Percentiles rank a stretch among this genome's conserved stretches.
Conservation (phyloP, 106 monocot genomes). For the Dioscorea alata region DNA sequence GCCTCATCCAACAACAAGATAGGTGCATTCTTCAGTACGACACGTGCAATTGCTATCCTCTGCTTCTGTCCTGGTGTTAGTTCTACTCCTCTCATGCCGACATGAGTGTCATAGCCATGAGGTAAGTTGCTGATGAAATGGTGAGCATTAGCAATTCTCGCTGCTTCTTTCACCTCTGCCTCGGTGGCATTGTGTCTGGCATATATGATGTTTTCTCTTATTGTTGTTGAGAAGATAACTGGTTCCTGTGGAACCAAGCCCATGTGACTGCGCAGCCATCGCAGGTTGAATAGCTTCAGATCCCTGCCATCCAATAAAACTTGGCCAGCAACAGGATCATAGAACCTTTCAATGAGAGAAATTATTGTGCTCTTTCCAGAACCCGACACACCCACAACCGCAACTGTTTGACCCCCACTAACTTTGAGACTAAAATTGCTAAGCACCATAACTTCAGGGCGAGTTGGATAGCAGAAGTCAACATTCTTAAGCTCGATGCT, state of each 20-base stretch:
- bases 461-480: constrained; percentile 84
- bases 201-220: constrained; percentile 96
- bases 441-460: constrained; percentile 71
- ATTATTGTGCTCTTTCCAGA: constrained; percentile 99
- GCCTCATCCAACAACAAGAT: constrained; percentile 97
- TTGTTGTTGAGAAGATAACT: constrained; percentile 93
- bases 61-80: constrained; percentile 94
- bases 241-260: constrained; percentile 97
- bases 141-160: constrained; percentile 97
- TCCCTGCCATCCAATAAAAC: constrained; percentile 86
- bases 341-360: constrained; percentile 88
- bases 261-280: constrained; percentile 94
- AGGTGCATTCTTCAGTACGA: constrained; percentile 93
- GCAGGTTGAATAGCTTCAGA: constrained; percentile 74
- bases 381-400: constrained; percentile 94
- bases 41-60: constrained; percentile 91
- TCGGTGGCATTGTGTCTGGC: constrained; percentile 96
- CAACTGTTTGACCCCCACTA: constrained; percentile 85
- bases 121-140: constrained; percentile 99
- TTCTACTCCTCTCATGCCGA: constrained; percentile 96
- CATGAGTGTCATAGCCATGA: constrained; percentile 96
- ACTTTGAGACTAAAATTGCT: constrained; percentile 95
- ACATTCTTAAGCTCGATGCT: constrained; percentile 84
- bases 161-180: constrained; percentile 93
- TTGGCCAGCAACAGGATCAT: constrained; percentile 87